Base-by-base conservation (phyloP, 371 early-diverging fungal genomes). In the Mucor plumbeus region DNA sequence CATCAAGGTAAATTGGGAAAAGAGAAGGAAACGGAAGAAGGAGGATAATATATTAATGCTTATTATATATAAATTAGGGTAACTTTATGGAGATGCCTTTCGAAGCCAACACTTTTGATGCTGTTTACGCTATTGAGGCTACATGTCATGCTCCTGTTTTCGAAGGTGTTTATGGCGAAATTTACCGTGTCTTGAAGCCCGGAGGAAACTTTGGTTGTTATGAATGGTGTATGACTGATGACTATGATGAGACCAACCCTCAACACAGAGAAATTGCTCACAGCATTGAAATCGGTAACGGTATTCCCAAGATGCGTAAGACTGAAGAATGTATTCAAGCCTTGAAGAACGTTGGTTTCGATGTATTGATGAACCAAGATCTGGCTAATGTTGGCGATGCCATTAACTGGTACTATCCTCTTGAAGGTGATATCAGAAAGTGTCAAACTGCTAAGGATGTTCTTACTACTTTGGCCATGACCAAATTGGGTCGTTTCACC, bases 81-180 rank as follows among this genome's bases (percentile, higher is more conserved):
- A 91, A 96, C 79, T 97, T 97, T 73, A 90, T 94, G 91, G 80
- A 92, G 65, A 94, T 97, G 89, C 94, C 95, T 44, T 90, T 95
- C 76, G 90, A 89, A 26, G 92, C 91, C 33, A 86, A 84, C 73
- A 57, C 83, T 35, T 94, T 91, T 59, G 97, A 97, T 77, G 94
- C 92, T 50, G 88, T 85, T 5, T 97, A 96, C 72, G 95, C 95
- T 44, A 93, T 97, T 73, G 97, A 97, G 83, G 97, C 97, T 53
- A 94, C 95, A 41, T 92, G 92, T 80, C 97, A 94, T 64, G 92
- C 94, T 0, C 92, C 92, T 13, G 79, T 85, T 1, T 88, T 96
- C 56, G 91, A 91, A 71, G 90, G 90, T 68, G 94, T 93, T 54
- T 97, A 96, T 75, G 83, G 87, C 33, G 93, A 97, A 73, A 91